A percentile compares a stretch with the other conserved stretches of the same genome.
These are phyloP conservation scores for Mollisiaceae sp. DNA, from an alignment of 2,329 filamentous ascomycete genomes.

Conservation along the genomic window DNA sequence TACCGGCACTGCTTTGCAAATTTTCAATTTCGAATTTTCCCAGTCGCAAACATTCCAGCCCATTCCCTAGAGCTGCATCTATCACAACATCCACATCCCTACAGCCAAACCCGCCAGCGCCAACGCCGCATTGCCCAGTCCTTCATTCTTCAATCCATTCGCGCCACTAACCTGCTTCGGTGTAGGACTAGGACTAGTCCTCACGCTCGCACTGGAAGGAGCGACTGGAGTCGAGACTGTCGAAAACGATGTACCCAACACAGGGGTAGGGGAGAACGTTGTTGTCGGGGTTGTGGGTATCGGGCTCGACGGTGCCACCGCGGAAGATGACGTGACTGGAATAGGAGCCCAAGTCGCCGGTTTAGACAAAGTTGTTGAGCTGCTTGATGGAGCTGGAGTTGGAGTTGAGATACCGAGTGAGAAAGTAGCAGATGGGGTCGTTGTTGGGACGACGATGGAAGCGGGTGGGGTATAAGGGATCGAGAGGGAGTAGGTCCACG, in stretches of 20 bases:
- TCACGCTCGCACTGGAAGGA: not conserved
- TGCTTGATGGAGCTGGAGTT: not conserved
- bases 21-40: not conserved
- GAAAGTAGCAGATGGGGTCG: not conserved
- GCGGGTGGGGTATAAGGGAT: not conserved
- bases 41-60: not conserved
- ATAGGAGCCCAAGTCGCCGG: not conserved
- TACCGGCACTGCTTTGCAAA: not conserved
- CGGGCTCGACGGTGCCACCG: not conserved
- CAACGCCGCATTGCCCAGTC: not conserved
- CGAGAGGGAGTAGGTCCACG: not conserved
- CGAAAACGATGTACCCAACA: not conserved
- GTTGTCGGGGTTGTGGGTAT: not conserved
- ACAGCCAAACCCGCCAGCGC: not conserved
- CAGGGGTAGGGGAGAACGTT: not conserved
- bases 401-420: not conserved
- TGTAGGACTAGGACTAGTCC: not conserved
- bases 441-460: not conserved
- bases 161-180: not conserved
- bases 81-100: constrained; percentile 5
- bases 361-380: not conserved
- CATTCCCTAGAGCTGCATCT: not conserved
- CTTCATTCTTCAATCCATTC: not conserved
- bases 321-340: not conserved
- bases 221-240: not conserved